phyloP scores from a whole-genome alignment of 495 filamentous ascomycete species.

The Viridothelium virens region DNA sequence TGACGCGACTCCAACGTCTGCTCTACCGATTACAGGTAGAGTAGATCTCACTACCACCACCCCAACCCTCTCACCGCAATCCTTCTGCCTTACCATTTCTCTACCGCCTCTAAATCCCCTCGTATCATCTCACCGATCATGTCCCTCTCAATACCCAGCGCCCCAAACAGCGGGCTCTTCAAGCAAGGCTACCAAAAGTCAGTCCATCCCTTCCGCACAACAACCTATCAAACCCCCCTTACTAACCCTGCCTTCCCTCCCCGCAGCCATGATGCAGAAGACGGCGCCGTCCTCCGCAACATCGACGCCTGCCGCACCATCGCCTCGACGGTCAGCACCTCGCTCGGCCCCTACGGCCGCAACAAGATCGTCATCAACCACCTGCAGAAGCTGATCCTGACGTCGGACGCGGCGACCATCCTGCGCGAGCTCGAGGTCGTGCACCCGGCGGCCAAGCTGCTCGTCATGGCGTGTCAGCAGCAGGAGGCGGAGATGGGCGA shows the following conservation, averaged over 20 bases:
- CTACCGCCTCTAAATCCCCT: neutral
- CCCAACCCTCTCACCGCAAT: neutral
- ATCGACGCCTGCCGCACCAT: constrained; percentile 98
- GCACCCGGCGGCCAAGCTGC: constrained; percentile 91
- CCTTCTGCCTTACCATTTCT: neutral
- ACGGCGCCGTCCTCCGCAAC: constrained; percentile 96
- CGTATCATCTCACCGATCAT: constrained; percentile 42
- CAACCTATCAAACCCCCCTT: constrained; percentile 23
- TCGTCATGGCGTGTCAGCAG: constrained; percentile 99
- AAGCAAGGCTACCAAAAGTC: constrained; percentile 96
- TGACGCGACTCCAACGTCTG: constrained; percentile 1
- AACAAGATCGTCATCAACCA: constrained; percentile 99
- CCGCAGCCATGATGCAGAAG: constrained; percentile 88
- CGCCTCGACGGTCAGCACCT: constrained; percentile 90
- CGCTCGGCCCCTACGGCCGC: constrained; percentile 91
- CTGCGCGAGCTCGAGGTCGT: constrained; percentile 96
- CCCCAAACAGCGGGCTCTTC: constrained; percentile 88
- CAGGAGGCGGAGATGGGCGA: constrained; percentile 99
- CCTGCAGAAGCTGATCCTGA: constrained; percentile 98
- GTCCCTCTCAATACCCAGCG: constrained; percentile 90
- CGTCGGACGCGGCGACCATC: constrained; percentile 95
- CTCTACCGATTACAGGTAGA: neutral
- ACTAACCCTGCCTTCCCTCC: constrained; percentile 11
- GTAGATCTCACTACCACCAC: neutral
- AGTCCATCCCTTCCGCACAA: constrained; percentile 30